These are phyloP conservation scores for Harringtonia aguacate DNA, from an alignment of 2,329 filamentous ascomycete species.

Conservation along the genomic window DNA sequence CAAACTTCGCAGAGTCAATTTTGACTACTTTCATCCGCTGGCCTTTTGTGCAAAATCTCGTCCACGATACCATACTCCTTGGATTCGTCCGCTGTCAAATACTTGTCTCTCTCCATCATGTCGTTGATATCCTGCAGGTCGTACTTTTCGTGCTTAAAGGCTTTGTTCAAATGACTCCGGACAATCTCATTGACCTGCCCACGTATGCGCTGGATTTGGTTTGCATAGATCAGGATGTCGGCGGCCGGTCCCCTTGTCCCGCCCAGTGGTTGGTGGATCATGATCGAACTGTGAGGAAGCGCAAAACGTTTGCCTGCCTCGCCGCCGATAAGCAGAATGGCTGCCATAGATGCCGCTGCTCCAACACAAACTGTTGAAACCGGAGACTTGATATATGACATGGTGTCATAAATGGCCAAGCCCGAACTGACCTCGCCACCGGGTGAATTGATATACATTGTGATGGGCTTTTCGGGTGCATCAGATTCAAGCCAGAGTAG, in stretches of 20 bases:
- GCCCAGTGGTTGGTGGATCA: slow-evolving; percentile 93
- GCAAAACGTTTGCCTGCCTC: slow-evolving; percentile 76
- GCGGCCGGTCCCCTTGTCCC: slow-evolving; percentile 54
- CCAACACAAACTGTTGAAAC: slow-evolving; percentile 94
- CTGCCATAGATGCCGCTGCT: slow-evolving; percentile 91
- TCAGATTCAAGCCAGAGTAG: slow-evolving; percentile 97
- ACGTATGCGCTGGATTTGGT: slow-evolving; percentile 83
- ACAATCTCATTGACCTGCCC: slow-evolving; percentile 87
- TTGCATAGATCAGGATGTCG: slow-evolving; percentile 94
- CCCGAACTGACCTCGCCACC: slow-evolving; percentile 85
- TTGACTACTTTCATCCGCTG: slow-evolving; percentile 13
- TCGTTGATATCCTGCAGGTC: slow-evolving; percentile 76
- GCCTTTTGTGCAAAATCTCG: slow-evolving; percentile 65
- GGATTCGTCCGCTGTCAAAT: slow-evolving; percentile 81
- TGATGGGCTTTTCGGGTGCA: slow-evolving; percentile 87
- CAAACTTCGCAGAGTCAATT: too few relatives aligned
- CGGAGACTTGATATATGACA: slow-evolving; percentile 89
- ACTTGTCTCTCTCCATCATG: slow-evolving; percentile 95
- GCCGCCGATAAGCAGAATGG: slow-evolving; percentile 76
- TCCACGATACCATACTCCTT: slow-evolving; percentile 86
- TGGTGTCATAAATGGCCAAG: slow-evolving; percentile 94
- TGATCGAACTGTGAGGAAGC: slow-evolving; percentile 86
- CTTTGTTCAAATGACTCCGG: slow-evolving; percentile 69
- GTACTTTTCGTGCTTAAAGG: slow-evolving; percentile 64
- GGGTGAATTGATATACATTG: slow-evolving; percentile 95